Evolutionary conservation across 306 rosid genomes (phyloP).

Genomic region (Fragaria ananassa): DNA sequence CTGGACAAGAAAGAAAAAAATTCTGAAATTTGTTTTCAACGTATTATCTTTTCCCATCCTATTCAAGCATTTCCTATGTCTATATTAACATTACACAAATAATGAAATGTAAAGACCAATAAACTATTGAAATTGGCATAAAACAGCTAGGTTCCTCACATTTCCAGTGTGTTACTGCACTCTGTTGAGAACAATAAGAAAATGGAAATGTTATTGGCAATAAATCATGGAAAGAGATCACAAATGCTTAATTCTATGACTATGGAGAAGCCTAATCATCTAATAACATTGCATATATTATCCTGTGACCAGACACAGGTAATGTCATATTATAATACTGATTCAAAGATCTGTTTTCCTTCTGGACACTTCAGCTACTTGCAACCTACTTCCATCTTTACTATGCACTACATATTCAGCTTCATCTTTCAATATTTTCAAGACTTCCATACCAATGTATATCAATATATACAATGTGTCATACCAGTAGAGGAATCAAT

Average conservation of each 20-base stretch:
- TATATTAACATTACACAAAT: background rate
- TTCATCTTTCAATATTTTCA: background rate
- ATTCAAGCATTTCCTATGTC: background rate
- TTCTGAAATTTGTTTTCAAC: background rate
- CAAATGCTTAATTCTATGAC: background rate
- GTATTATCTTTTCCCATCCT: background rate
- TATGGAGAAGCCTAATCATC: background rate
- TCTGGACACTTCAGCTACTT: background rate
- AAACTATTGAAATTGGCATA: background rate
- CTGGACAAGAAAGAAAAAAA: background rate
- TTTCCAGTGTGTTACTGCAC: background rate
- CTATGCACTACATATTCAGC: background rate
- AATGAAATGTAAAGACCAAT: background rate
- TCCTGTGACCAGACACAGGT: background rate
- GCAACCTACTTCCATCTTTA: background rate
- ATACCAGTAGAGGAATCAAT: background rate
- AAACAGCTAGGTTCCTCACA: background rate
- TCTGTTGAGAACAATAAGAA: background rate
- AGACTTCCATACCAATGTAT: background rate
- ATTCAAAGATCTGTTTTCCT: background rate
- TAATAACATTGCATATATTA: background rate
- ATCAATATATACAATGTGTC: background rate
- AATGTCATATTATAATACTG: background rate
- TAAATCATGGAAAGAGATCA: background rate
- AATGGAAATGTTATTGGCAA: background rate